These are phyloP conservation scores for Annulohypoxylon nitens DNA, from an alignment of 495 filamentous ascomycete genomes.

Conservation along the genomic window DNA sequence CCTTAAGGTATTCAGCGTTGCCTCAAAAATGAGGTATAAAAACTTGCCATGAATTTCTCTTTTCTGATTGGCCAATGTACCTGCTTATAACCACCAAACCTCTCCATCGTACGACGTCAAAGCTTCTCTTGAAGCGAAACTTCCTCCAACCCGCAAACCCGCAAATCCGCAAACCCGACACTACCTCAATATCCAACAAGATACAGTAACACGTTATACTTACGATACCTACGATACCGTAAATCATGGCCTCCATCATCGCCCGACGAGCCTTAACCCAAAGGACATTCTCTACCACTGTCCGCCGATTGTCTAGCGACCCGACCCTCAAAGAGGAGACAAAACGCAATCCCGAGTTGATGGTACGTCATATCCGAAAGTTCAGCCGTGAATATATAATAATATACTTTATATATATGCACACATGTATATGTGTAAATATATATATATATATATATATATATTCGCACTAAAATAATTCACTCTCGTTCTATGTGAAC, in stretches of 20 bases:
- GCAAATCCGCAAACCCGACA: not conserved
- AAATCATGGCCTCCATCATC: conserved; percentile 61
- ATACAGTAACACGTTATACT: conserved; percentile 4
- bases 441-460: not conserved
- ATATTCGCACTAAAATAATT: not conserved
- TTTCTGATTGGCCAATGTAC: conserved; percentile 39
- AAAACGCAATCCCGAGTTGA: conserved; percentile 67
- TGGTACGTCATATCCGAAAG: conserved; percentile 57
- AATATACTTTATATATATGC: too few relatives aligned
- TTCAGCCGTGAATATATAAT: not conserved
- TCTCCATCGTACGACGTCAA: conserved; percentile 37
- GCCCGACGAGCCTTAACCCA: conserved; percentile 57
- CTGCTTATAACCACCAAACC: conserved; percentile 7
- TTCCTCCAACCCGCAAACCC: conserved; percentile 8
- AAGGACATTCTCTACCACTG: conserved; percentile 58
- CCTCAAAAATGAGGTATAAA: conserved; percentile 42
- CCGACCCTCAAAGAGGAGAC: conserved; percentile 61
- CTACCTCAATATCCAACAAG: conserved; percentile 2
- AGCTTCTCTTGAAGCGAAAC: conserved; percentile 26
- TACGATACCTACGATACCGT: conserved; percentile 11
- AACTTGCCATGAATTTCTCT: conserved; percentile 7
- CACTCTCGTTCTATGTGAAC: not conserved
- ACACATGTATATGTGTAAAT: not conserved
- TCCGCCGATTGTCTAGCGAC: conserved; percentile 59
- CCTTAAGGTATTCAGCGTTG: not conserved